Evolutionary conservation across 495 filamentous ascomycete species (phyloP).

Genomic region (Sporormia fimetaria): DNA sequence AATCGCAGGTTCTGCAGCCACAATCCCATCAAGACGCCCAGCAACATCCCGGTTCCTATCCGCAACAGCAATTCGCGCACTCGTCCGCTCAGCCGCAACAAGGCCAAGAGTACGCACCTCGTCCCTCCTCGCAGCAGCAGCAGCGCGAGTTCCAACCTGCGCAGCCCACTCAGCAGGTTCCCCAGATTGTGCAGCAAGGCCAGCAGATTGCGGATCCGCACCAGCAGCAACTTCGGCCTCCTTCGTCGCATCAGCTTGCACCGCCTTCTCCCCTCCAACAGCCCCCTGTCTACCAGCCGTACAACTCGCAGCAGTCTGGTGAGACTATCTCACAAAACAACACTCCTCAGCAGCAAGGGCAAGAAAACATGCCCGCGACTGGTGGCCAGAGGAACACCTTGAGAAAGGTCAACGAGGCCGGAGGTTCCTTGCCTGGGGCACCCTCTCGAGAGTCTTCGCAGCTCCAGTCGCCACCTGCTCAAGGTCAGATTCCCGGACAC

Average conservation of each 20-base stretch:
- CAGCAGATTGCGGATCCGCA: slow-evolving; percentile 17
- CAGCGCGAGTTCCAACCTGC: slow-evolving; percentile 18
- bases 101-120: slow-evolving; percentile 20
- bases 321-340: slow-evolving; percentile 7
- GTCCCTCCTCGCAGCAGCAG: slow-evolving; percentile 12
- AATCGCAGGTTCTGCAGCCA: slow-evolving; percentile 16
- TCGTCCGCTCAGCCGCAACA: slow-evolving; percentile 22
- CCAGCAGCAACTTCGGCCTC: slow-evolving; percentile 19
- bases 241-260: slow-evolving; percentile 21
- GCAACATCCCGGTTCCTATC: slow-evolving; percentile 12
- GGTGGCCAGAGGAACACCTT: slow-evolving; percentile 15
- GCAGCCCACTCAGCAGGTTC: slow-evolving; percentile 14
- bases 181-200: slow-evolving; percentile 19
- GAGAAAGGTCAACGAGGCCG: slow-evolving; percentile 21
- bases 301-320: slow-evolving; percentile 17
- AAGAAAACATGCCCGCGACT: slow-evolving; percentile 19
- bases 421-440: slow-evolving; percentile 11
- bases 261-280: slow-evolving; percentile 23
- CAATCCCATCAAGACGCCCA: slow-evolving; percentile 12
- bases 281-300: slow-evolving; percentile 18
- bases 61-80: slow-evolving; percentile 13
- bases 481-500: slow-evolving; percentile 23
- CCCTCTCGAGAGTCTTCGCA: slow-evolving; percentile 24
- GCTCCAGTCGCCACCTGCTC: slow-evolving; percentile 20
- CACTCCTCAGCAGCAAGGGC: slow-evolving; percentile 20